Evolutionary conservation across 2,329 filamentous ascomycete species (phyloP), one percentile per base, ranked within the genome.

Genomic region (Aspergillus amoenus): DNA sequence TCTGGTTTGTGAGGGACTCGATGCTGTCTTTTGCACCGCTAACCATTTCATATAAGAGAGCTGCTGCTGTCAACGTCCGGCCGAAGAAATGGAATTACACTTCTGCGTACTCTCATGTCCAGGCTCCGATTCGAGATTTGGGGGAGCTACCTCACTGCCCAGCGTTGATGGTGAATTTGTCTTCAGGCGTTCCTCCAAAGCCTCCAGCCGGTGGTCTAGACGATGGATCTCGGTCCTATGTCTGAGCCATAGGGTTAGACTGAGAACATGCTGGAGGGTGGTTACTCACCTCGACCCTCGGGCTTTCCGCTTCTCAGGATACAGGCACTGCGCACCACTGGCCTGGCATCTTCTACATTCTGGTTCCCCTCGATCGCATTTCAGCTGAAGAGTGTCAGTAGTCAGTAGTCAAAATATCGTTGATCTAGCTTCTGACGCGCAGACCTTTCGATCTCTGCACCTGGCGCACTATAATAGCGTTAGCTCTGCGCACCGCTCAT

Each of bases 1-100:
- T 30, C n/a, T n/a, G n/a, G 9, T 41, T 48, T 8, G 52, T 55
- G 37, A 55, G 52, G 11, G 15, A 6, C 30, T 48, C 52, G 5
- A 55, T 50, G 37, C 37, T 55, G 12, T 44, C 27, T 22, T 55
- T 55, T 5, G 52, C 52, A 24, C 52, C 45, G 18, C 39, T 55
- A 2, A 55, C 45, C 24, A 55, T 48, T 4, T 18, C 17, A 22
- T 55, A 55, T 13, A 55, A n/a, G 21, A 34, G 42, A 11, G 43
- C 44, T 55, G 22, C 6, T 5, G 3, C 7, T 5, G 22, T 55
- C n/a, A 48, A 22, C 22, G 21, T 13, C 7, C 39, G 17, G 24
- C 27, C 27, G 9, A 30, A 11, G 7, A 2, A 30, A 4, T 11
- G 27, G 27, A 3, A 30, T 3, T 11, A 9, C 9, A 30, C 27